These are phyloP conservation scores for Barnettozyma salicaria DNA, from an alignment of 805 yeast genomes.

Conservation along the genomic window DNA sequence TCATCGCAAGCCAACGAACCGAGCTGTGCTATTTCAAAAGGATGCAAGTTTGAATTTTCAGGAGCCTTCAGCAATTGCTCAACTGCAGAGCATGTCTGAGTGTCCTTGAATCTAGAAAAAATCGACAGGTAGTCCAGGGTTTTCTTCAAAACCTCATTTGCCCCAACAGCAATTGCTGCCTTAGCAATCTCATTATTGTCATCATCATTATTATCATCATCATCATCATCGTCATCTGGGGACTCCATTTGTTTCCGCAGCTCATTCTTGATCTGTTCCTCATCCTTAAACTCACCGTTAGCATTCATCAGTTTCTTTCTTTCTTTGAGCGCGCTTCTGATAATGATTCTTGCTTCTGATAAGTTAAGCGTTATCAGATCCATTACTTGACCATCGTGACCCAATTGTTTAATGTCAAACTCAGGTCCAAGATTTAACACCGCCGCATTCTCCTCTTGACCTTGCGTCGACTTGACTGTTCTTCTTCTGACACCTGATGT, in stretches of 20 bases:
- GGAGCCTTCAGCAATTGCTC: conserved; percentile 74
- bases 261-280: conserved; percentile 24
- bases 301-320: conserved; percentile 51
- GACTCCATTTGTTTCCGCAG: conserved; percentile 6
- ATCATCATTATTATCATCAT: conserved; percentile 26
- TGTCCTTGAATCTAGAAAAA: conserved; percentile 87
- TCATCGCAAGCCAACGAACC: conserved; percentile 93
- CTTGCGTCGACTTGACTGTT: conserved; percentile 50
- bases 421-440: conserved; percentile 87
- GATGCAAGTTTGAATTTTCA: conserved; percentile 77
- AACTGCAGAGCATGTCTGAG: conserved; percentile 89
- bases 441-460: conserved; percentile 91
- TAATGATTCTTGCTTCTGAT: conserved; percentile 83
- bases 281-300: conserved; percentile 31
- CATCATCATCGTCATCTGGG: conserved; percentile 31
- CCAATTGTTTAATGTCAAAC: conserved; percentile 72
- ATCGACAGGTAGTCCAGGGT: conserved; percentile 80
- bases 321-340: conserved; percentile 83
- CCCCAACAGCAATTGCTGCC: conserved; percentile 59
- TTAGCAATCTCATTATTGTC: conserved; percentile 31
- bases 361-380: conserved; percentile 80
- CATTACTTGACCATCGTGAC: conserved; percentile 72
- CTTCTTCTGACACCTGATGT: conserved; percentile 82
- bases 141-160: conserved; percentile 84
- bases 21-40: conserved; percentile 87